Base-by-base conservation (phyloP, 202 grass and related monocot genomes). In the Carex arenaria region DNA sequence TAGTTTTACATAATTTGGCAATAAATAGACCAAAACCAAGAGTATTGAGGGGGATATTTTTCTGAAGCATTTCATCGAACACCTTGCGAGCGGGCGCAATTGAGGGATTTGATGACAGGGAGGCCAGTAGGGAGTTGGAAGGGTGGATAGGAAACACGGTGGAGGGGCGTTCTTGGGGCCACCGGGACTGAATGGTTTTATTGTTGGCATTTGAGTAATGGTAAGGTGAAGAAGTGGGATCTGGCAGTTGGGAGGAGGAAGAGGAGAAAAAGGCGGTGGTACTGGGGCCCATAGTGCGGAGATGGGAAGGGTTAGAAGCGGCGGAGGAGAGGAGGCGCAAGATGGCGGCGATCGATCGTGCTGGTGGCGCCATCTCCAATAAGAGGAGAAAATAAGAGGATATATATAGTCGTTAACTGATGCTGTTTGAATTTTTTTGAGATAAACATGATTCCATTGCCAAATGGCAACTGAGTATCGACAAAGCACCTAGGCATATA, bases 11-110 rank as follows among this genome's bases (percentile, higher is more conserved):
- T 20, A 85, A 64, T 11, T 79, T 84, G 56, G 88, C 86, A 15
- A 74, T 76, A 51, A 92, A 91, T 63, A 94, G 88, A 69, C 90
- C 92, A 74, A 97, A 97, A 36, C 92, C 90, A n/a, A 91, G 49
- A 0, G 90, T 90, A 66, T 88, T 80, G 59, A 87, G 28, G 26
- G 82, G 70, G 13, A 89, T 17, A 1, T 20, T 20, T 19, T 64
- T 56, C 0, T 0, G 11, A 7, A 94, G 70, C 90, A 97, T 94
- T 94, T 83, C 88, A 34, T 80, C 89, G 75, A 94, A 91, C 85
- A 91, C 30, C 89, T 81, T 93, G 63, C 73, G 82, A 26, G 90
- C 95, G 17, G 84, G 67, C 0, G 12, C 53, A 49, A 91, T 60
- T 17, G 90, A 90, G 8, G 80, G 87, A 31, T 84, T 53, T 14